Conservation (phyloP, 257 asterid genomes). For the Capsicum chinense region DNA sequence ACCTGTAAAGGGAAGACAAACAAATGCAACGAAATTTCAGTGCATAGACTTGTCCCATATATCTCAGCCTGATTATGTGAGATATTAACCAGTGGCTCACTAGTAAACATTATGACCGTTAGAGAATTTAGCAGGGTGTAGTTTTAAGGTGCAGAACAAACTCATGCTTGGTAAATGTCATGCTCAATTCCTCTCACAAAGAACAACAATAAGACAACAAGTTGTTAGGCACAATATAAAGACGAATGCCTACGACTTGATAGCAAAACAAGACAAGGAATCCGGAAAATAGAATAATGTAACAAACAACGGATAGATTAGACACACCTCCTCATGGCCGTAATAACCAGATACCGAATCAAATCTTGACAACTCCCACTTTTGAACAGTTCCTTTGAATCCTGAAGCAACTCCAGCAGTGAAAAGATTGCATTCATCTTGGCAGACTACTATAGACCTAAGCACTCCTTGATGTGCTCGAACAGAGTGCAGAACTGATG, state of each 20-base stretch:
- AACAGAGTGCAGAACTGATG: conserved; percentile 77
- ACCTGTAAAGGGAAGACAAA: conserved; percentile 55
- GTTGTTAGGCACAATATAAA: background rate
- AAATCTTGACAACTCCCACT: conserved; percentile 81
- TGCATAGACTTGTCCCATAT: background rate
- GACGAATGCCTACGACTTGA: background rate
- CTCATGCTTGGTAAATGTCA: conserved; percentile 1
- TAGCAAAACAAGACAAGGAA: background rate
- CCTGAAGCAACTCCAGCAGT: conserved; percentile 98
- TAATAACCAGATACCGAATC: conserved; percentile 78
- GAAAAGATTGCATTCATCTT: conserved; percentile 79
- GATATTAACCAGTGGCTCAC: background rate
- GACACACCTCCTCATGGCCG: conserved; percentile 95
- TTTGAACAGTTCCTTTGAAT: conserved; percentile 94
- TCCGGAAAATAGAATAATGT: background rate
- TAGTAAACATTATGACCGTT: background rate
- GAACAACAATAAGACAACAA: conserved; percentile 8
- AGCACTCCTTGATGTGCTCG: conserved; percentile 96
- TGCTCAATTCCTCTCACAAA: background rate
- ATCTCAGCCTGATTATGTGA: background rate
- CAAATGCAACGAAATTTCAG: conserved; percentile 7
- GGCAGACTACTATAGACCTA: conserved; percentile 89
- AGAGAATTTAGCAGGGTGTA: background rate
- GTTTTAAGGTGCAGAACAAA: background rate
- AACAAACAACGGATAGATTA: conserved; percentile 31